Evolutionary conservation across 2,329 filamentous ascomycete genomes (phyloP).

Genomic region (Chrysosphaeria jannelii): DNA sequence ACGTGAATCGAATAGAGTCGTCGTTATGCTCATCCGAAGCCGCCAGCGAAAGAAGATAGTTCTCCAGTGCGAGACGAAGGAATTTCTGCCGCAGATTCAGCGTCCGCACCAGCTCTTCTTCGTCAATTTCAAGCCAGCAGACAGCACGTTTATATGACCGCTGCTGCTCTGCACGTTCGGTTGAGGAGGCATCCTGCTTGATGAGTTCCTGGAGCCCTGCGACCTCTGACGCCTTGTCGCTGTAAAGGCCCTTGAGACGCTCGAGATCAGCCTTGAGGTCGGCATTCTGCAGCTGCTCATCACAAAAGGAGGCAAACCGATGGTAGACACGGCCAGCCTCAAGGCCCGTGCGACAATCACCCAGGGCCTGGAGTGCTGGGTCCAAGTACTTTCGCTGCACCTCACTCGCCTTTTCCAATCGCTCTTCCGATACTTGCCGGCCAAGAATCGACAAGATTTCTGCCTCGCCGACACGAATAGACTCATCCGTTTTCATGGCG

Average conservation of each 20-base stretch:
- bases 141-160: constrained; percentile 24
- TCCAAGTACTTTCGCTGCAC: constrained; percentile 70
- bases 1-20: constrained; percentile 71
- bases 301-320: constrained; percentile 84
- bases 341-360: constrained; percentile 30
- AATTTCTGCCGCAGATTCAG: constrained; percentile 52
- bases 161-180: not conserved
- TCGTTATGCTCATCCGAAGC: constrained; percentile 75
- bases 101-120: constrained; percentile 57
- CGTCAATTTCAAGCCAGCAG: constrained; percentile 66
- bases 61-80: constrained; percentile 66
- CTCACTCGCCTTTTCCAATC: constrained; percentile 66
- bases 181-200: too few relatives aligned
- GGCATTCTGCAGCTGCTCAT: constrained; percentile 68
- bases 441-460: constrained; percentile 69
- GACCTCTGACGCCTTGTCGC: constrained; percentile 59
- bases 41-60: constrained; percentile 61
- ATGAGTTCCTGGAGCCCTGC: constrained; percentile 34
- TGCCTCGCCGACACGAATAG: constrained; percentile 39
- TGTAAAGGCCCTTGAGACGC: constrained; percentile 47
- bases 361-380: constrained; percentile 57
- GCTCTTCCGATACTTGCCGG: constrained; percentile 65
- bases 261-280: constrained; percentile 63
- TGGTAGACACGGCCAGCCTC: constrained; percentile 77
- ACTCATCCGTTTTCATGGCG: constrained; percentile 36